Evolutionary conservation across 305 asterid genomes (phyloP), one percentile per base, ranked within the genome.

Genomic region (Andrographis paniculata): DNA sequence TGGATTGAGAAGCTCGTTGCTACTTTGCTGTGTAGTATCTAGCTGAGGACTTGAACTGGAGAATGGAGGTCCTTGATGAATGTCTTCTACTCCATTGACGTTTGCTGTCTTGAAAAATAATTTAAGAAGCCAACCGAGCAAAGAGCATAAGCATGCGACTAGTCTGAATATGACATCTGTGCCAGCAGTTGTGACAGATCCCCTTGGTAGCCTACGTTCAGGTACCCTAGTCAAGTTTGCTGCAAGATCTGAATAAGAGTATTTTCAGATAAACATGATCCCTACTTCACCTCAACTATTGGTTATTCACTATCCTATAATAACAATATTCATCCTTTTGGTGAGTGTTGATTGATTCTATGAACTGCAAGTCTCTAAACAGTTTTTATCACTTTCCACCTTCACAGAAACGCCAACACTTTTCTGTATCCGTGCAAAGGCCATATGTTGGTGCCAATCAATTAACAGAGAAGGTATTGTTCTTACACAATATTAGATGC

Each of bases 1-100:
- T 44, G 92, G 94, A 52, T 81, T 78, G 50, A 77, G 74, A 45
- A 73, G 72, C 48, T 73, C 77, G 58, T 47, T 73, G 14, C 63
- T 68, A 45, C 55, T 65, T 30, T 55, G 58, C 49, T n/a, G 65
- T 20, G 62, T 64, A 54, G 42, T 57, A 52, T 68, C 70, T 44
- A 53, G 62, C 24, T 27, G 65, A 71, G 67, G 59, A 55, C 57
- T 70, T 56, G 63, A 45, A 62, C 56, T 71, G 54, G 57, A 70
- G 47, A 38, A 28, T 33, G 24, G 64, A 14, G 58, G 38, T 42
- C 62, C 62, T 27, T 44, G 67, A 53, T 43, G 61, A 52, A 44
- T 58, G 38, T 56, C 72, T 46, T 54, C 59, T 40, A 45, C 40
- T 10, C 18, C 70, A 45, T 59, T 61, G 2, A 45, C 40, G 28